Evolutionary conservation across 768 basidiomycete genomes (phyloP).

Genomic region (Strobilomyces echinocephalus): DNA sequence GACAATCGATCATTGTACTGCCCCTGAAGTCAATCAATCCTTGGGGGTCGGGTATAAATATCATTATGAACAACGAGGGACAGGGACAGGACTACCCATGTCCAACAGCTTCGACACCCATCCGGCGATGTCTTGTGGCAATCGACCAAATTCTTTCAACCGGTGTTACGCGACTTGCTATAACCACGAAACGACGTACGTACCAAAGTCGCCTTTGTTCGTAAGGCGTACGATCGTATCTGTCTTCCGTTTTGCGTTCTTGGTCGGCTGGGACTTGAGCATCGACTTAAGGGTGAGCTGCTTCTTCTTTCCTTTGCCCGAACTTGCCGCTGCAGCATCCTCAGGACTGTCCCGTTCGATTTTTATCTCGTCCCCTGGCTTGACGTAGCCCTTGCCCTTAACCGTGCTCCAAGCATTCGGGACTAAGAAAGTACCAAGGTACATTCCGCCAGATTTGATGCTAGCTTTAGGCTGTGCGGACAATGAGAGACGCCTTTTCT

Average conservation of each 20-base stretch:
- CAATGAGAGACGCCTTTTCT: slow-evolving; percentile 49
- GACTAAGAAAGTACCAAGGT: slow-evolving; percentile 65
- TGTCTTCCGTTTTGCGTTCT: slow-evolving; percentile 45
- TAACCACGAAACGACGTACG: slow-evolving; percentile 6
- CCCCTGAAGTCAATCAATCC: slow-evolving; percentile 65
- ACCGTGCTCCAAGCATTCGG: slow-evolving; percentile 77
- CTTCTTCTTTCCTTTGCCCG: slow-evolving; percentile 44
- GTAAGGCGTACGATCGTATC: slow-evolving; percentile 66
- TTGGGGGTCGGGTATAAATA: slow-evolving; percentile 22
- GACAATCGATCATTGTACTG: slow-evolving; percentile 75
- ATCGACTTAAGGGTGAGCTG: slow-evolving; percentile 64
- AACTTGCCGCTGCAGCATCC: slow-evolving; percentile 26
- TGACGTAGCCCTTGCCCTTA: slow-evolving; percentile 67
- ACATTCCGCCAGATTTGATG: slow-evolving; percentile 32
- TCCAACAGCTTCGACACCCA: slow-evolving; percentile 78
- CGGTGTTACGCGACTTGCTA: not conserved
- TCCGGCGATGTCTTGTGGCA: slow-evolving; percentile 62
- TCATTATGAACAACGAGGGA: not conserved
- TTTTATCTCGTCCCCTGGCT: slow-evolving; percentile 52
- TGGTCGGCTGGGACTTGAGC: slow-evolving; percentile 53
- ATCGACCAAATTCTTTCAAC: slow-evolving; percentile 65
- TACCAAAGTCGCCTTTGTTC: slow-evolving; percentile 64
- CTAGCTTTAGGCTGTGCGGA: slow-evolving; percentile 12
- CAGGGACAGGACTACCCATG: slow-evolving; percentile 39
- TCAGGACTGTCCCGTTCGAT: slow-evolving; percentile 53